Evolutionary conservation across 2,329 filamentous ascomycete genomes (phyloP).

Genomic region (Curvularia spicifera): DNA sequence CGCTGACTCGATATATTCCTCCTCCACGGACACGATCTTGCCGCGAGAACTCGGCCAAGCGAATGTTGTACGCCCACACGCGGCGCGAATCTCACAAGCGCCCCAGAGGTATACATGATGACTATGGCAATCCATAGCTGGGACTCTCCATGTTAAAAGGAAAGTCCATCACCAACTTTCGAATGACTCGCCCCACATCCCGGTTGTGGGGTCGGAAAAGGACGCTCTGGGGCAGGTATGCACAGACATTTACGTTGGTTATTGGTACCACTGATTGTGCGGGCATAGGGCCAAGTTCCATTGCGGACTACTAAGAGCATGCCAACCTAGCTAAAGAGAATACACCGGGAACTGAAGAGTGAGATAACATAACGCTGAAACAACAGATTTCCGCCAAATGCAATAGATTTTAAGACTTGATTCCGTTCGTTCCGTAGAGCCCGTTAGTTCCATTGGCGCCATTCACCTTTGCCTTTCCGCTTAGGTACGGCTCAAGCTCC

Average conservation of each 20-base stretch:
- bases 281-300: background rate
- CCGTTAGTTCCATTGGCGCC: conserved; percentile 15
- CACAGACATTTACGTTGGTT: background rate
- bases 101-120: conserved; percentile 26
- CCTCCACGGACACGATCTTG: conserved; percentile 25
- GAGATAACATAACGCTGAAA: background rate
- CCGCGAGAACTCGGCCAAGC: conserved; percentile 3
- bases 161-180: background rate
- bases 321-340: background rate
- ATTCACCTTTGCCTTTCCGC: conserved; percentile 17
- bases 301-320: background rate
- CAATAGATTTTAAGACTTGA: background rate
- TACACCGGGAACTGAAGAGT: background rate
- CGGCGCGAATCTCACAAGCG: conserved; percentile 12
- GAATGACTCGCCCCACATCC: conserved; percentile 8
- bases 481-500: conserved; percentile 35
- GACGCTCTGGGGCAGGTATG: background rate
- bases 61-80: conserved; percentile 5
- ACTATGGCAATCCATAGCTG: conserved; percentile 8
- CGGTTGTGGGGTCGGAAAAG: conserved; percentile 2
- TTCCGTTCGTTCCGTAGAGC: conserved; percentile 8
- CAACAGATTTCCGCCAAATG: background rate
- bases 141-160: conserved; percentile 17
- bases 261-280: background rate
- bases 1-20: conserved; percentile 51